Conservation (phyloP, 108 stramenopile genomes). For the Parietichytrium sp. region DNA sequence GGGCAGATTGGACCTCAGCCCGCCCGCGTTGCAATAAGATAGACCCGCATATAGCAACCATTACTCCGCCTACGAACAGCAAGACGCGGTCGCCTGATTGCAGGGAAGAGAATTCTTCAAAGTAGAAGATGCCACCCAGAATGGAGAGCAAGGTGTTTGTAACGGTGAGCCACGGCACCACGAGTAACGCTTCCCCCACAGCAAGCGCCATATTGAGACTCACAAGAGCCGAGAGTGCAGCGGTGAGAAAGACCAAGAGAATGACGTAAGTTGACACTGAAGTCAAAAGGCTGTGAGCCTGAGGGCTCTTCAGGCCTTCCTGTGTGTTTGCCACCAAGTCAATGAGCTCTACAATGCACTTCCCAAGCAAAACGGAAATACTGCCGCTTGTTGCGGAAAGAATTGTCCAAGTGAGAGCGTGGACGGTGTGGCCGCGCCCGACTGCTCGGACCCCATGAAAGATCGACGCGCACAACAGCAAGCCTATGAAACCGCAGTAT, state of each 20-base stretch:
- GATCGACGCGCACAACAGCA: background rate
- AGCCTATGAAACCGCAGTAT: background rate
- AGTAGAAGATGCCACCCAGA: slow-evolving; percentile 29
- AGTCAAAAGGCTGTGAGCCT: background rate
- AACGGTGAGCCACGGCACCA: slow-evolving; percentile 4
- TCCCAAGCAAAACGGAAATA: slow-evolving; percentile 27
- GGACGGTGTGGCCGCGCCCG: slow-evolving; percentile 1
- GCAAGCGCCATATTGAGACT: slow-evolving; percentile 37
- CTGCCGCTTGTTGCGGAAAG: background rate
- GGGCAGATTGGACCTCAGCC: too few relatives aligned
- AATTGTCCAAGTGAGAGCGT: slow-evolving; percentile 34
- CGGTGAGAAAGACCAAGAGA: background rate
- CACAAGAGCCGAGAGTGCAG: slow-evolving; percentile 1
- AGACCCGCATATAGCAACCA: background rate
- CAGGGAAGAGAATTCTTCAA: slow-evolving; percentile 11
- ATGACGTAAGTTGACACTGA: slow-evolving; percentile 4
- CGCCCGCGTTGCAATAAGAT: slow-evolving; percentile 3
- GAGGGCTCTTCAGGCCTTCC: too few relatives aligned
- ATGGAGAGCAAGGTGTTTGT: background rate
- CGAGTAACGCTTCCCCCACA: slow-evolving; percentile 26
- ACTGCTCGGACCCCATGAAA: background rate
- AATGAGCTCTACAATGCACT: slow-evolving; percentile 13
- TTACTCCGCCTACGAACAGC: background rate
- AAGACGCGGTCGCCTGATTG: background rate
- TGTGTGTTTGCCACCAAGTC: background rate